Base-by-base conservation (phyloP, 2,329 filamentous ascomycete species). In the Lojkania enalia region DNA sequence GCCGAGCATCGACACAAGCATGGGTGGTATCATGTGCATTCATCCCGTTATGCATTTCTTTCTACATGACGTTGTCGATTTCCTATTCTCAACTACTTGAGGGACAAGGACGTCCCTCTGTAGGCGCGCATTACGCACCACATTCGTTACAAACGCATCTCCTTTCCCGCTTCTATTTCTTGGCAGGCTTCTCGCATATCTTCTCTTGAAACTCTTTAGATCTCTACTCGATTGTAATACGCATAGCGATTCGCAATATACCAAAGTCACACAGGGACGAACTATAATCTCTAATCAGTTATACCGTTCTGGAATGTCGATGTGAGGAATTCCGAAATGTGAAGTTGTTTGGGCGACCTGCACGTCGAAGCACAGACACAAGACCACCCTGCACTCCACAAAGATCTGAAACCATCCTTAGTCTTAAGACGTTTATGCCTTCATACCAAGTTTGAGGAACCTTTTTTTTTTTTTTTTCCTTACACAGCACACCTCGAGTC, bases 381-480 rank as follows among this genome's bases (percentile, higher is more conserved):
- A 43, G 47, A 47, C 40, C 19, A 18, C 21, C 42, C 9, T 36
- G 40, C 42, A 47, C 46, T 52, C 45, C 46, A 40, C 42, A 42
- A 29, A 39, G 25, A 39, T 55, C 52, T 57, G 54, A 57, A 57
- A 57, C 54, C 40, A 38, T 30, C 35, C 41, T 35, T 42, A 45
- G 39, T 46, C 36, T 48, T 55, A 53, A 53, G 41, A 48, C 43
- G 27, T 39, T 55, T 43, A 46, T 49, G 51, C 51, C 52, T 55
- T 55, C 43, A 39, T 43, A 49, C 43, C 45, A 38, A 29, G 42
- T 43, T 39, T 35, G 35, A 44, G 46, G 32, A 31, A 23, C 33
- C 19, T 27, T 35, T 49, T 21, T 18, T 40, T 25, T 20, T 27
- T 41, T 35, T 30, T 3, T 3, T n/a, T 20, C 18, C 18, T 3